These are phyloP conservation scores for Aureobasidium vineae DNA, from an alignment of 2,329 filamentous ascomycete species.

Conservation along the genomic window DNA sequence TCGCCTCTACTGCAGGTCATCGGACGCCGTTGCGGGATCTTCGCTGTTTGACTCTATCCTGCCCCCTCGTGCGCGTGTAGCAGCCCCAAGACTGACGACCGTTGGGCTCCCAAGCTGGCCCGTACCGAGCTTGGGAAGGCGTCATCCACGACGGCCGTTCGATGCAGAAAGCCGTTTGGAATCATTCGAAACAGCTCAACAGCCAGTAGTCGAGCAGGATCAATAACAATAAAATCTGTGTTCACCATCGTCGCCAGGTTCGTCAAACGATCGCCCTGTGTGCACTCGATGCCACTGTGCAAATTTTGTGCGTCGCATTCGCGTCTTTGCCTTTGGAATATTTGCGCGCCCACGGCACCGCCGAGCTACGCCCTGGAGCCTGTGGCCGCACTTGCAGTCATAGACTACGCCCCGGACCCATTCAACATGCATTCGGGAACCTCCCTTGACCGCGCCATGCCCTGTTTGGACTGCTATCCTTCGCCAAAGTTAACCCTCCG, in stretches of 20 bases:
- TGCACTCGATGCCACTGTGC: background rate
- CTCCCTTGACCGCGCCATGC: constrained; percentile 4
- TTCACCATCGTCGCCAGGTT: constrained; percentile 2
- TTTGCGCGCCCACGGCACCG: constrained; percentile 9
- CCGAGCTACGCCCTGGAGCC: constrained; percentile 15
- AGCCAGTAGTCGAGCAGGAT: constrained; percentile 21
- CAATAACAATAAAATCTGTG: constrained; percentile 24
- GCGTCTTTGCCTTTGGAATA: constrained; percentile 12
- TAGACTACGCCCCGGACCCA: constrained; percentile 14
- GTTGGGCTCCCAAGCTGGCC: background rate
- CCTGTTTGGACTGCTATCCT: constrained; percentile 3
- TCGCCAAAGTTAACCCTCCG: constrained; percentile 25
- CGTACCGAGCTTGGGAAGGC: constrained; percentile 18
- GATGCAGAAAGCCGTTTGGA: constrained; percentile 18
- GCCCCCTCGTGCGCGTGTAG: constrained; percentile 13
- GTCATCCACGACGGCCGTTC: constrained; percentile 21
- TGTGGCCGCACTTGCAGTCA: constrained; percentile 15
- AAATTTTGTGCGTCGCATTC: constrained; percentile 16
- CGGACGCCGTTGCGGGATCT: constrained; percentile 20
- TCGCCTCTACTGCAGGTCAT: constrained; percentile 27
- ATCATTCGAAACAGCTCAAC: constrained; percentile 26
- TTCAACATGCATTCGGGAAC: background rate
- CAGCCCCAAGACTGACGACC: background rate
- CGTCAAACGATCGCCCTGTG: background rate
- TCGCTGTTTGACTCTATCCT: constrained; percentile 7